Conservation (phyloP, 768 basidiomycete genomes). For the Rhodotorula babjevae region DNA sequence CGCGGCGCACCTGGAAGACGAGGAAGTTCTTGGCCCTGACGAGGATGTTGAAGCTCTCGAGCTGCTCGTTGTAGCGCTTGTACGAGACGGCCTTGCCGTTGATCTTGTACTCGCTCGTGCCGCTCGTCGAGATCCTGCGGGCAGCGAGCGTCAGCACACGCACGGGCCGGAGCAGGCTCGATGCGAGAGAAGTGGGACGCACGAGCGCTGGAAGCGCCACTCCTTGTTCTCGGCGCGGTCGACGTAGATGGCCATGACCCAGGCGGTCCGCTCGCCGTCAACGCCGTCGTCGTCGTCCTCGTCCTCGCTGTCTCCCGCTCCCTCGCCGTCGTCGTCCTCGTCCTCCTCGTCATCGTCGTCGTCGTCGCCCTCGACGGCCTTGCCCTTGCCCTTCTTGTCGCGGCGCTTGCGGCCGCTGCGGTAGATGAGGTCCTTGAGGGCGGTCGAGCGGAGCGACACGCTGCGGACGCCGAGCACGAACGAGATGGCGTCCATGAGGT, state of each 20-base stretch:
- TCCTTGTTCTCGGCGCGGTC: constrained; percentile 68
- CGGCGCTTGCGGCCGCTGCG: constrained; percentile 62
- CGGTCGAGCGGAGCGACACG: constrained; percentile 82
- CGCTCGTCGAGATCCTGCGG: constrained; percentile 74
- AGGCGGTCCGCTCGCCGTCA: constrained; percentile 79
- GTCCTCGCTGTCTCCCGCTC: constrained; percentile 49
- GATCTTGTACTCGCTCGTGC: constrained; percentile 84
- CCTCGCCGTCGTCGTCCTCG: constrained; percentile 46
- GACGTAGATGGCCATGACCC: constrained; percentile 87
- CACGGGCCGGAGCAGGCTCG: too few species aligned
- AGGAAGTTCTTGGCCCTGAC: constrained; percentile 99
- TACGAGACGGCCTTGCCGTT: constrained; percentile 78
- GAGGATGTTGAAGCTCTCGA: constrained; percentile 85
- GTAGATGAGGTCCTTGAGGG: constrained; percentile 92
- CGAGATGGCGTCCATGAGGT: constrained; percentile 99
- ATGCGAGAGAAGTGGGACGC: constrained; percentile 47
- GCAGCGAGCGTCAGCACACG: neutral
- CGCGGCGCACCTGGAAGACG: constrained; percentile 65
- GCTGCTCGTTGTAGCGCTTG: constrained; percentile 78
- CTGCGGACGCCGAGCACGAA: constrained; percentile 97
- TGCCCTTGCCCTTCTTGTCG: constrained; percentile 48
- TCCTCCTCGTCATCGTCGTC: constrained; percentile 43
- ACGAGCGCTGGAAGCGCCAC: constrained; percentile 90
- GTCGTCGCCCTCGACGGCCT: constrained; percentile 53
- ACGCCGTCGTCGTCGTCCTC: constrained; percentile 56